Evolutionary conservation across 352 stramenopile genomes (phyloP), one percentile per base, ranked within the genome.

Genomic region (Phytophthora sp.): DNA sequence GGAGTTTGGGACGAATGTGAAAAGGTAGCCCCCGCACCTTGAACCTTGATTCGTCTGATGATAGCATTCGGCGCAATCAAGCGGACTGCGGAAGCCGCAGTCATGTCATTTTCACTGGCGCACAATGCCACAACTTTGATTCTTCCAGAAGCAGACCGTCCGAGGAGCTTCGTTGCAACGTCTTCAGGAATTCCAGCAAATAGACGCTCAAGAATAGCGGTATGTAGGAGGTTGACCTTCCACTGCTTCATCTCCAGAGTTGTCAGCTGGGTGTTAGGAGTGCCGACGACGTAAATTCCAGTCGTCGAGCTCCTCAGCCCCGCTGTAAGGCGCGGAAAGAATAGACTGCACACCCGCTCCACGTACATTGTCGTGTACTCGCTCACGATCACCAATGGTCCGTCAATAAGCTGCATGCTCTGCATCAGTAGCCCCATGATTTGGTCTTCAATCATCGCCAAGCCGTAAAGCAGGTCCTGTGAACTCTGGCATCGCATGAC

Each of bases 201-300:
- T 20, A 82, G 30, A 0, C 49, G 38, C 41, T 88, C 78, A n/a
- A 60, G 52, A 20, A 79, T 78, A 39, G 76, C 64, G 1, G 69
- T 82, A 51, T 78, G 73, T 5, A 85, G 59, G 32, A 77, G 52
- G 32, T 83, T 82, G 26, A 66, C 62, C 37, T 84, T 84, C 77
- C 77, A 87, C 26, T 61, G 42, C 7, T 54, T 72, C 21, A 81
- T 76, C 52, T 87, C 72, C n/a, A 62, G 39, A 5, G 46, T 24
- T 5, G 59, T 53, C 46, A 84, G 68, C 31, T 71, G 44, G 21
- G 70, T 79, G 38, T 77, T 57, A 0, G 68, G 68, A 4, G 37
- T 60, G 1, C 78, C 78, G 8, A 88, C 44, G 28, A 88, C 73
- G 41, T 82, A 80, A 44, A 88, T 64, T 9, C 78, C 73, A 1